These are phyloP conservation scores for Ophidiomyces ophidiicola DNA, from an alignment of 2,329 filamentous ascomycete species.

Conservation along the genomic window DNA sequence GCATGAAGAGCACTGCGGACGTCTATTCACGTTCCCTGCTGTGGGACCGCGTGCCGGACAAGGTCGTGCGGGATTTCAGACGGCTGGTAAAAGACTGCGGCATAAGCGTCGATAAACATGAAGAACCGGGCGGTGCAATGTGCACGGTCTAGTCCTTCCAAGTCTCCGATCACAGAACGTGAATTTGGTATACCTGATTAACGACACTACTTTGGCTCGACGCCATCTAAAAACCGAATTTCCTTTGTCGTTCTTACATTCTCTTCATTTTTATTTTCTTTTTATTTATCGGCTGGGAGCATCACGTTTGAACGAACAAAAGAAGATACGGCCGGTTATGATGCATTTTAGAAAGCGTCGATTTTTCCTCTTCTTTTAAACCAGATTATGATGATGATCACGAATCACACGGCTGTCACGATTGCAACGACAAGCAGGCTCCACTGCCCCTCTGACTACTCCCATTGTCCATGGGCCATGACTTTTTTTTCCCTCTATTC, in stretches of 20 bases:
- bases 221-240: constrained; percentile 12
- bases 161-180: neutral
- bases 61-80: constrained; percentile 85
- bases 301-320: too few relatives aligned
- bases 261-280: neutral
- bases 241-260: constrained; percentile 14
- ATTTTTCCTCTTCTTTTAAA: too few relatives aligned
- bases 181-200: constrained; percentile 7
- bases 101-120: constrained; percentile 24
- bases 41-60: constrained; percentile 84
- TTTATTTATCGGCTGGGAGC: constrained; percentile 7
- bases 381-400: too few relatives aligned
- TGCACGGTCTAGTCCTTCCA: constrained; percentile 9
- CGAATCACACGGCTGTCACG: too few relatives aligned
- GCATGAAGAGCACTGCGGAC: constrained; percentile 54
- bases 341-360: too few relatives aligned
- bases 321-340: too few relatives aligned
- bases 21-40: constrained; percentile 86
- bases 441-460: neutral
- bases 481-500: constrained; percentile 1
- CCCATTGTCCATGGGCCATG: too few relatives aligned
- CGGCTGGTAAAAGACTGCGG: constrained; percentile 73
- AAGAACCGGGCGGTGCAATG: constrained; percentile 16
- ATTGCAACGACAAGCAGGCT: too few relatives aligned
- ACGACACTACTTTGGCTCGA: constrained; percentile 12